phyloP scores from a whole-genome alignment of 306 rosid species.

The Hippophae gyantsensis region DNA sequence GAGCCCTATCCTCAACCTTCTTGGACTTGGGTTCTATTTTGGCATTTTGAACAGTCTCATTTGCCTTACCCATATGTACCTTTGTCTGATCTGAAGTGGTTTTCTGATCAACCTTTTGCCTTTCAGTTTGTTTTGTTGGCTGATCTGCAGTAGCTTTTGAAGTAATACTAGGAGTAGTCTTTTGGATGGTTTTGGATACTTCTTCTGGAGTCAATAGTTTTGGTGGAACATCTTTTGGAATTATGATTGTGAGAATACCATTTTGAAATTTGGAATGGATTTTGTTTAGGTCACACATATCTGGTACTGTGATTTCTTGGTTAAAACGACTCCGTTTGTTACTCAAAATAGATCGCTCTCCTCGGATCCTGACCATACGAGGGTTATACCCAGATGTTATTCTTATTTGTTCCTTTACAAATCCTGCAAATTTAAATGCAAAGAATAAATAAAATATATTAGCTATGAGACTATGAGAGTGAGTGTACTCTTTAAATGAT shows the following conservation, averaged over 20 bases:
- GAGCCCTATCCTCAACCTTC: no score
- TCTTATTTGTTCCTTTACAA: neutral
- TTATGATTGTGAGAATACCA: neutral
- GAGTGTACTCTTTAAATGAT: no score
- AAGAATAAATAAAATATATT: no score
- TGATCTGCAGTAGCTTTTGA: no score
- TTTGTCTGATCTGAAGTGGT: no score
- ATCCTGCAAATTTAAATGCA: neutral
- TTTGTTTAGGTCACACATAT: neutral
- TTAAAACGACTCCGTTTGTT: neutral
- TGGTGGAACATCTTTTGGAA: neutral
- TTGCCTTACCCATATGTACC: no score
- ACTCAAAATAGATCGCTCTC: neutral
- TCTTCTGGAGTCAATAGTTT: constrained; percentile 5
- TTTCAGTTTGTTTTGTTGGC: no score
- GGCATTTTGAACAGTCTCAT: no score
- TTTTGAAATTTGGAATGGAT: neutral
- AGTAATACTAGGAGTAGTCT: no score
- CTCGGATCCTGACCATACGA: neutral
- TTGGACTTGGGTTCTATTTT: no score
- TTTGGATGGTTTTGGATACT: constrained; percentile 3
- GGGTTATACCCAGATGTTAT: neutral
- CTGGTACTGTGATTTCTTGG: neutral
- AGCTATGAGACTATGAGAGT: no score
- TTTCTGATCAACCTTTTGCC: no score